Percentiles rank a stretch among this genome's conserved stretches.
phyloP scores from a whole-genome alignment of 148 eudicot genomes.

The Chenopodium berlandieri region DNA sequence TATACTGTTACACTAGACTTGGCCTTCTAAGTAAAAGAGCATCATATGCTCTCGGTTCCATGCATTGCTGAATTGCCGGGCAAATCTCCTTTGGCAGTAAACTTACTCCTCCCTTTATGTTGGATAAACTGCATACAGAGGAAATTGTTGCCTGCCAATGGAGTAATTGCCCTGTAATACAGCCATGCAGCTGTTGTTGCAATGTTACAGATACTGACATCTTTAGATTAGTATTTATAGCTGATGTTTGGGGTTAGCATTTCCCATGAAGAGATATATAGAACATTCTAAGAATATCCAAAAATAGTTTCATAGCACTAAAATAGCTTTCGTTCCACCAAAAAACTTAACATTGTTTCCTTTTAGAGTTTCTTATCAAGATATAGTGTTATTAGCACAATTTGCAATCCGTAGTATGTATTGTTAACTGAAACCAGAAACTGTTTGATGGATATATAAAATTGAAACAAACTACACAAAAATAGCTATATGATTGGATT shows the following conservation, averaged over 20 bases:
- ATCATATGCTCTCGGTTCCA: not conserved
- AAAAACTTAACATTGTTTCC: not conserved
- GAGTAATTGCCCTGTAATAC: conserved; percentile 32
- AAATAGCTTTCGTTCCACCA: not conserved
- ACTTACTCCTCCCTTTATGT: not conserved
- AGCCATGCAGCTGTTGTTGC: conserved; percentile 12
- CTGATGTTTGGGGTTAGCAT: not conserved
- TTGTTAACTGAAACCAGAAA: no score
- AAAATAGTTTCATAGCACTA: not conserved
- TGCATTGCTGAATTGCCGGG: conserved; percentile 29
- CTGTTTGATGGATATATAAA: no score
- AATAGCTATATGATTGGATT: no score
- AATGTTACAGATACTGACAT: not conserved
- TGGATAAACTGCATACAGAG: not conserved
- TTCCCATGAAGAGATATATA: not conserved
- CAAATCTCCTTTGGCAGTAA: conserved; percentile 39
- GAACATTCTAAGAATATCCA: conserved; percentile 23
- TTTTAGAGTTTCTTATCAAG: not conserved
- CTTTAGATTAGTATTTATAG: not conserved
- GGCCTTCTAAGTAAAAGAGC: not conserved
- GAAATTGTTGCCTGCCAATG: conserved; percentile 25
- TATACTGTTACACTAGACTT: not conserved
- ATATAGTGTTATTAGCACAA: no score
- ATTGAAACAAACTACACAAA: no score
- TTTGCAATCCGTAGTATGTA: no score